These are phyloP conservation scores for Euphorbia tirucalli DNA, from an alignment of 345 rosid species.

Conservation along the genomic window DNA sequence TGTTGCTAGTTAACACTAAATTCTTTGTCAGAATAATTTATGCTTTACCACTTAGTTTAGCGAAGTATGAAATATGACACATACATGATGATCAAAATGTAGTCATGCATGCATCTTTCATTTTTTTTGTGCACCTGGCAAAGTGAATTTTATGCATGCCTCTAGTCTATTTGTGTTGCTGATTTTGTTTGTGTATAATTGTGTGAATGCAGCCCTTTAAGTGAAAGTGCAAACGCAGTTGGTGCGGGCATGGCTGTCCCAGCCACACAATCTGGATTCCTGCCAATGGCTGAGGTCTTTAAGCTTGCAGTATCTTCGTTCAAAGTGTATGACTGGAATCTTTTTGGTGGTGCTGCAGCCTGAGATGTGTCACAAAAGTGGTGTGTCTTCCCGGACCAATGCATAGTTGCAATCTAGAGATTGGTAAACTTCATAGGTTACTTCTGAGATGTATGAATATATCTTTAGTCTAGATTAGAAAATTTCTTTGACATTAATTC, in stretches of 20 bases:
- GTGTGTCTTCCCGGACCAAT: not conserved
- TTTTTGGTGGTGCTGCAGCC: conserved; percentile 34
- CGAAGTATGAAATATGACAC: too few species aligned
- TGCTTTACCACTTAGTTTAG: too few species aligned
- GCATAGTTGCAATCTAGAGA: not conserved
- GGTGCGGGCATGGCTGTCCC: conserved; percentile 69
- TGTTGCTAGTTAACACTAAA: too few species aligned
- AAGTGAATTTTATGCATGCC: not conserved
- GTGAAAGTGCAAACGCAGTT: conserved; percentile 66
- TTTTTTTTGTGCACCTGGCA: not conserved
- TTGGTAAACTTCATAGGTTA: too few species aligned
- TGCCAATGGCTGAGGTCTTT: conserved; percentile 67
- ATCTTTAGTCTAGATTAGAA: too few species aligned
- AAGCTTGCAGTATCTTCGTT: conserved; percentile 63
- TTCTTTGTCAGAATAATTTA: too few species aligned
- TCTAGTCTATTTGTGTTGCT: conserved; percentile 4
- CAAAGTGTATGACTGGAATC: conserved; percentile 73
- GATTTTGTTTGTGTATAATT: not conserved
- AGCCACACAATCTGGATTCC: conserved; percentile 51
- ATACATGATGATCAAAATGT: too few species aligned
- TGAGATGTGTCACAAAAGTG: not conserved
- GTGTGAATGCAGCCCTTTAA: conserved; percentile 57
- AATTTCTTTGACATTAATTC: too few species aligned
- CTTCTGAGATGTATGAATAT: too few species aligned
- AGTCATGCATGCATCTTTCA: too few species aligned